Evolutionary conservation across 108 stramenopile species (phyloP), one percentile per base, ranked within the genome.

Genomic region (Craspedostauros australis): DNA sequence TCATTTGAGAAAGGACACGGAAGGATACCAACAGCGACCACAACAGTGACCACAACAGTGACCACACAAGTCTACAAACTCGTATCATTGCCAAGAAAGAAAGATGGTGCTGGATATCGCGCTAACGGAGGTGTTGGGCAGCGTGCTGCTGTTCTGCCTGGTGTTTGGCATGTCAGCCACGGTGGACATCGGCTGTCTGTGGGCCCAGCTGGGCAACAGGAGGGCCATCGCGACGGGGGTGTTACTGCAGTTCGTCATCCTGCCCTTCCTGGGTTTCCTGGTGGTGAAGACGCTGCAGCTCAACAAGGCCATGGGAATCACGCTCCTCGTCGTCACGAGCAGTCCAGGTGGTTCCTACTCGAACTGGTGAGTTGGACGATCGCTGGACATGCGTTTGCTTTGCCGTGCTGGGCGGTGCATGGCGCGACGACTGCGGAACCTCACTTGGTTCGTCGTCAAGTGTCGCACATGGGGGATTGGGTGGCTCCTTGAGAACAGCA

Each of bases 261-360:
- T 95, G 55, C 94, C 94, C 15, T 63, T 91, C 21, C 46, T 91
- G 56, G 94, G 91, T 38, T 95, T 78, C 56, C 39, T 72, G 1
- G 60, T 75, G 4, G 84, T 90, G 9, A 63, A 69, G n/a, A 32
- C 69, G 3, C 45, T 86, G 30, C 39, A 56, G 0, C 52, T 85
- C 40, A 54, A 69, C 36, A 44, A 58, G 45, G 54, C 64, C n/a
- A 67, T 82, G 58, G 85, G 81, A 24, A 66, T 93, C 26, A 76
- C 78, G 2, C 58, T 95, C 8, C 57, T 95, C 38, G 76, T 95
- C 20, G 87, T 95, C 7, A 84, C 83, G 15, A 62, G 74, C 14
- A 73, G 70, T 59, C 94, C 94, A 5, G 94, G 94, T 32, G 94
- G 94, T 7, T 71, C 71, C 32, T 95, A 95, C 52, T 65, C 61